Conservation (phyloP, 495 filamentous ascomycete genomes). For the Hypomontagnella monticulosa region DNA sequence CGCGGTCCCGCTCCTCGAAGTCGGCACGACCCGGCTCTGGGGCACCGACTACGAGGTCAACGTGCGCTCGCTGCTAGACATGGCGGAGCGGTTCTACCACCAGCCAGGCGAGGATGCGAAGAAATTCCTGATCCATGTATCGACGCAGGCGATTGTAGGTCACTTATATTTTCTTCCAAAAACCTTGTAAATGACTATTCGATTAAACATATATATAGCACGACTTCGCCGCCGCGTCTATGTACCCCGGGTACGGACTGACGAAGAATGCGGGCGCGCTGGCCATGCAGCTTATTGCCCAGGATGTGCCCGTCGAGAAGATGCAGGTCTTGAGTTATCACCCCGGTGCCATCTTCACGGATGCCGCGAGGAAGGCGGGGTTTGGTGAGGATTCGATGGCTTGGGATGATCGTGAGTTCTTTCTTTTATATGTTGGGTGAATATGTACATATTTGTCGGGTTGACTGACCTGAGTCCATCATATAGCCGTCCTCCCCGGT, state of each 20-base stretch:
- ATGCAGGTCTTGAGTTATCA: conserved; percentile 58
- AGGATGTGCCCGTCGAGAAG: conserved; percentile 39
- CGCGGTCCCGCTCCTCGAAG: conserved; percentile 35
- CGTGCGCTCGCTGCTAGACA: conserved; percentile 47
- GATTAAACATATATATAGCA: too few species aligned
- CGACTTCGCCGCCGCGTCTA: conserved; percentile 4
- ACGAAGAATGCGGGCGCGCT: conserved; percentile 54
- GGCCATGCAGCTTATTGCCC: conserved; percentile 50
- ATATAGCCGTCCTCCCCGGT: conserved; percentile 54
- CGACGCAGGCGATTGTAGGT: conserved; percentile 43
- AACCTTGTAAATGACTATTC: too few species aligned
- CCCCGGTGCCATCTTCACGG: conserved; percentile 52
- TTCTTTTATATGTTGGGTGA: neutral
- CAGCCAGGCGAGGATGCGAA: conserved; percentile 29
- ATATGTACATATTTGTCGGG: neutral
- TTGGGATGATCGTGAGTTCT: conserved; percentile 52
- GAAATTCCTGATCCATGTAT: conserved; percentile 52
- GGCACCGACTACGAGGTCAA: conserved; percentile 43
- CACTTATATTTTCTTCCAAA: too few species aligned
- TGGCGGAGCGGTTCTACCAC: conserved; percentile 48
- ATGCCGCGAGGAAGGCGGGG: conserved; percentile 34
- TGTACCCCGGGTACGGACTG: conserved; percentile 42
- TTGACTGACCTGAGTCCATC: neutral
- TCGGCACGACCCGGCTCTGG: conserved; percentile 47
- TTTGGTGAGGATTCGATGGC: conserved; percentile 16